Evolutionary conservation across 768 basidiomycete genomes (phyloP), one percentile per base, ranked within the genome.

Genomic region (Suillus plorans): DNA sequence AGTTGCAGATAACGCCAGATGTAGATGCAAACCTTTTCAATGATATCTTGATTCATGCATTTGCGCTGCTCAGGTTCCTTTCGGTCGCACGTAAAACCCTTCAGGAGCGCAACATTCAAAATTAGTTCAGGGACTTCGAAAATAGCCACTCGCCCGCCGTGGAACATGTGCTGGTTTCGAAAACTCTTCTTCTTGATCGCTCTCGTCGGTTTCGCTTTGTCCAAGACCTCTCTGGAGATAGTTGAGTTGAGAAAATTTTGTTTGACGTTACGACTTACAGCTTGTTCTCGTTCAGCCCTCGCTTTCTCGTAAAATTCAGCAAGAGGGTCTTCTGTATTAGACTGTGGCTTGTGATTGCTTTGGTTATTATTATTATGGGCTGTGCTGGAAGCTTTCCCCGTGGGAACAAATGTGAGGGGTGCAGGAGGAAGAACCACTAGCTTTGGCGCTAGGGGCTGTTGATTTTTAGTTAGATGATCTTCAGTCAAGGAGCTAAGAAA

Each of bases 51-150:
- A 70, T 94, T 94, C 4, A 80, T 79, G 64, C 85, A 87, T 5
- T 71, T 70, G 1, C 65, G 69, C 63, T 70, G 55, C 53, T 71
- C 74, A 1, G 64, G 70, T 34, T 79, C 78, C 68, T 82, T 84
- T 18, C 76, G 76, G 67, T 93, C 90, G 71, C 89, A 90, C 16
- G 85, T 77, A 76, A 85, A 93, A n/a, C 85, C 86, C 89, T 91
- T 28, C 22, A 37, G 25, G 31, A 42, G 55, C 4, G 16, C 14
- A 45, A 49, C 20, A 41, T 8, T 50, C 31, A 6, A n/a, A n/a
- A 10, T 42, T 28, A 42, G 18, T 28, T 31, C 58, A 42, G 12
- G 12, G 25, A 20, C 10, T 42, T 44, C 39, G 16, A 20, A 20
- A 3, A 9, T 22, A 36, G 42, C 31, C 18, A 57, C 56, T 59